Evolutionary conservation across 2,329 filamentous ascomycete genomes (phyloP), one percentile per base, ranked within the genome.

Genomic region (Pseudocercospora macadamiae): DNA sequence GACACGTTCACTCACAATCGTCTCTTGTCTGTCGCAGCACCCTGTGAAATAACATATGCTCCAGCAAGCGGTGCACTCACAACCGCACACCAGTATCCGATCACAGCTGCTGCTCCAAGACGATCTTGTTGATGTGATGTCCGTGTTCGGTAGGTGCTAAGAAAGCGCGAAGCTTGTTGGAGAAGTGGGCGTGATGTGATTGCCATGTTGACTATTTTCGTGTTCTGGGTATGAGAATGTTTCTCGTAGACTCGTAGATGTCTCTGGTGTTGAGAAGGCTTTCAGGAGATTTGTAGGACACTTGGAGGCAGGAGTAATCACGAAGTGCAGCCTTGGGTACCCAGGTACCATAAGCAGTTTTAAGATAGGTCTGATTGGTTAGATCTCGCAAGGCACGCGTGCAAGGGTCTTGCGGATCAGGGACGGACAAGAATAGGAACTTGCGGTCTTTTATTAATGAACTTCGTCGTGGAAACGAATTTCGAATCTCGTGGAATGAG

Each of bases 61-160:
- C 71, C 70, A 10, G 70, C 70, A 10, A 74, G 69, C 3, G 71
- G 71, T 18, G 71, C 70, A 48, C 68, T 70, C 56, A 73, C 71
- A 6, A 70, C 70, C 10, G 72, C 56, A 61, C 68, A 71, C 66
- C 71, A 73, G 62, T 74, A 74, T 21, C 66, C 66, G 48, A 69
- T 62, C 4, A 68, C 65, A 26, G 67, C 63, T 8, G 65, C 64
- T 42, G 68, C 64, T 25, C 65, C 68, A 10, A 72, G 57, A 10
- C 63, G 66, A 47, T 70, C 69, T 39, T 62, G 64, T 53, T 47
- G 19, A 16, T 61, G 57, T 51, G 57, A 57, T 4, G 61, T 57
- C 23, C 60, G 67, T 30, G 64, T 63, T 19, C 57, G 51, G 30
- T 66, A 60, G 16, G 57, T 60, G 7, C 70, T 66, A 61, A 68